These are phyloP conservation scores for Hippophae rhamnoides DNA, from an alignment of 306 rosid species.

Conservation along the genomic window DNA sequence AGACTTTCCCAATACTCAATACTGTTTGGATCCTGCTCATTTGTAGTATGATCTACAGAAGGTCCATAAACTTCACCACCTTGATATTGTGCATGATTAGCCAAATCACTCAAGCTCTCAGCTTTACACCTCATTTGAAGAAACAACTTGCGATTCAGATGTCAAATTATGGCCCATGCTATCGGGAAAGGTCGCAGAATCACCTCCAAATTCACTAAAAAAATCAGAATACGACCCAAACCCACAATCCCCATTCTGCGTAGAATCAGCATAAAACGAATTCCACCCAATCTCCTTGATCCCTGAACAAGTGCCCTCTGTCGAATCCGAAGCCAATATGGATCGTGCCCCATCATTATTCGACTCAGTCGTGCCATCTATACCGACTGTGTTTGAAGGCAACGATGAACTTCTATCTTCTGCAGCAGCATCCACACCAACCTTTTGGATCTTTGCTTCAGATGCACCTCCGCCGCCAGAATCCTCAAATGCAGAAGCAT, in stretches of 20 bases:
- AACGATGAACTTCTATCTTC: constrained; percentile 20
- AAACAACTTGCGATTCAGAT: constrained; percentile 4
- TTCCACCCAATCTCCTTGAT: constrained; percentile 78
- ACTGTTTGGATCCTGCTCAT: constrained; percentile 45
- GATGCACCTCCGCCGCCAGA: constrained; percentile 22
- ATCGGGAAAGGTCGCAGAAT: constrained; percentile 27
- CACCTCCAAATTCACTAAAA: constrained; percentile 55
- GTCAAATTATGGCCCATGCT: constrained; percentile 15
- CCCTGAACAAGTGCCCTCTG: constrained; percentile 24
- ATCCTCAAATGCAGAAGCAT: constrained; percentile 29
- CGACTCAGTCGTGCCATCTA: constrained; percentile 16
- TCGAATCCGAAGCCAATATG: constrained; percentile 9
- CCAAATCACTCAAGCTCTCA: constrained; percentile 24
- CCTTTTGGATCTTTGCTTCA: constrained; percentile 15
- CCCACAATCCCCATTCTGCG: constrained; percentile 34
- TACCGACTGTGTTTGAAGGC: constrained; percentile 25
- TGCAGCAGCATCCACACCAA: constrained; percentile 19
- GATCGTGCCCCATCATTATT: constrained; percentile 26
- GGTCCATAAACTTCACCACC: constrained; percentile 36
- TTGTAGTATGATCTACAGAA: constrained; percentile 24
- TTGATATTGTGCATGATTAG: constrained; percentile 30
- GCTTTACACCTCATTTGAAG: constrained; percentile 4
- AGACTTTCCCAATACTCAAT: constrained; percentile 61
- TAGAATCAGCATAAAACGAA: constrained; percentile 51
- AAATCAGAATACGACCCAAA: constrained; percentile 65